Evolutionary conservation across 2,329 filamentous ascomycete species (phyloP), one percentile per base, ranked within the genome.

Genomic region (Phialocephala subalpina): DNA sequence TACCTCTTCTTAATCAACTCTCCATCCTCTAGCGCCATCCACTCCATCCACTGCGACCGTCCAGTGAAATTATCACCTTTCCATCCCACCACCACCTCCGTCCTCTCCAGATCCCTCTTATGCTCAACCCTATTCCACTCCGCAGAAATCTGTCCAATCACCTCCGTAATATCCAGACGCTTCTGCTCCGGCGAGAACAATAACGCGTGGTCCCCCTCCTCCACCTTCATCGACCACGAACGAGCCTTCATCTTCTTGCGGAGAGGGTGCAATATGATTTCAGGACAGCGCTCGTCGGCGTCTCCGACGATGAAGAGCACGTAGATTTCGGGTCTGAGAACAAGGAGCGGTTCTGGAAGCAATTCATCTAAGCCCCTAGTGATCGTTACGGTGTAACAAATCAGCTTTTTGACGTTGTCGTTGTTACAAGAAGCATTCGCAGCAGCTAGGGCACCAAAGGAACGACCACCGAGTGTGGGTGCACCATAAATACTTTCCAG

Each of bases 261-360:
- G 4, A 56, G 25, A 1, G 12, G 20, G 1, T 52, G 25, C 1
- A 67, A 42, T 18, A 52, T 38, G 6, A 58, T 29, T 25, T 67
- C 62, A 14, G 29, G 25, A 18, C 42, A 58, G 11, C 52, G n/a
- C 5, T 52, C 49, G 36, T 67, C 61, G 1, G n/a, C 35, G 14
- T 67, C 53, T 3, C 61, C 65, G 0, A 47, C 9, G 0, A 59
- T 29, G 33, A 67, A 67, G 14, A 64, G 61, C 2, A 64, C 61
- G 33, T 67, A 58, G 6, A 60, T n/a, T n/a, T n/a, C n/a, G n/a
- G n/a, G n/a, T n/a, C n/a, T 11, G 4, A 66, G 27, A 3, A 33
- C 35, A 5, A 62, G 55, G 16, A 62, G 33, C 16, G 62, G 59
- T 7, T 62, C 59, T n/a, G 11, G 35, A 6, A 59, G 40, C 20